Evolutionary conservation across 2,329 filamentous ascomycete species (phyloP).

Genomic region (Dothidotthia symphoricarpi): DNA sequence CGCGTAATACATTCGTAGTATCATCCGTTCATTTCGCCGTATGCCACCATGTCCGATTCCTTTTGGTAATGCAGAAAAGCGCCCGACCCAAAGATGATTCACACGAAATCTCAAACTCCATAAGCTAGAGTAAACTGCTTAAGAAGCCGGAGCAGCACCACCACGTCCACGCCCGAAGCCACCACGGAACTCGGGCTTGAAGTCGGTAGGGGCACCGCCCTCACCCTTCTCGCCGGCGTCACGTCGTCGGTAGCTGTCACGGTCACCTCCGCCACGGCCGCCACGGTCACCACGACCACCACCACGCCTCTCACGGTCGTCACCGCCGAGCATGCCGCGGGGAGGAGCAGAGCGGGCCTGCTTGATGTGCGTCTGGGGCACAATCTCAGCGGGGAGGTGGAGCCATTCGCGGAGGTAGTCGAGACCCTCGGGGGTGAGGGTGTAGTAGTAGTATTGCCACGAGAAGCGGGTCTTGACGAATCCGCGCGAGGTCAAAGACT

Average conservation of each 20-base stretch:
- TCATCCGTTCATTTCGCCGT: slow-evolving; percentile 42
- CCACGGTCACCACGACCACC: slow-evolving; percentile 62
- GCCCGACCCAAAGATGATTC: slow-evolving; percentile 27
- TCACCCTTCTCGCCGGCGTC: slow-evolving; percentile 58
- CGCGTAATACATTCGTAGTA: slow-evolving; percentile 39
- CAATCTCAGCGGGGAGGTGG: slow-evolving; percentile 98
- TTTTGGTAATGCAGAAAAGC: slow-evolving; percentile 37
- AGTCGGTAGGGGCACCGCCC: slow-evolving; percentile 43
- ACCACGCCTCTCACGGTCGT: slow-evolving; percentile 80
- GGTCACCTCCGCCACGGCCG: slow-evolving; percentile 65
- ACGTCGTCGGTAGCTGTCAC: slow-evolving; percentile 82
- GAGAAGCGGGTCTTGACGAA: slow-evolving; percentile 99
- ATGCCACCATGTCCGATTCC: slow-evolving; percentile 34
- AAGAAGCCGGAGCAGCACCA: slow-evolving; percentile 39
- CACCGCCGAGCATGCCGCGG: slow-evolving; percentile 89
- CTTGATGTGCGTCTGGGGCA: slow-evolving; percentile 99
- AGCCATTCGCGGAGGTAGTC: slow-evolving; percentile 99
- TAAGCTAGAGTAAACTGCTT: slow-evolving; percentile 25
- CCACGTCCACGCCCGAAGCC: slow-evolving; percentile 44
- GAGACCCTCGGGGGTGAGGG: slow-evolving; percentile 97
- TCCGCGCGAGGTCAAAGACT: slow-evolving; percentile 96
- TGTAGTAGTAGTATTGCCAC: slow-evolving; percentile 81
- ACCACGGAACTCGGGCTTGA: slow-evolving; percentile 47
- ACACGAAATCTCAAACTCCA: slow-evolving; percentile 21
- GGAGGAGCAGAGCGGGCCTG: slow-evolving; percentile 98